Conservation (phyloP, 2,329 filamentous ascomycete genomes). For the Blastomyces parvus region DNA sequence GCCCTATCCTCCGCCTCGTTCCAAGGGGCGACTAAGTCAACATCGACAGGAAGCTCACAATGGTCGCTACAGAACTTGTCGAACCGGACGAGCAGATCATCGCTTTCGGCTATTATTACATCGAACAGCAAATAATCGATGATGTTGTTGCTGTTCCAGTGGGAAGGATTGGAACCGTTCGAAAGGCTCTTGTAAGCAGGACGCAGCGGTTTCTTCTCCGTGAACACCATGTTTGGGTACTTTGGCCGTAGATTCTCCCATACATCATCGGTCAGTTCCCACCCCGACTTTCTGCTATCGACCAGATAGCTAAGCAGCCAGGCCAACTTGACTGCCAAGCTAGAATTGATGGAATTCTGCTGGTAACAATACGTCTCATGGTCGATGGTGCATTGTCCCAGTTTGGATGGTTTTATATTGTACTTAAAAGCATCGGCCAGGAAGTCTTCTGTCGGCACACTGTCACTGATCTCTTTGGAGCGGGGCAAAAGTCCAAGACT, state of each 20-base stretch:
- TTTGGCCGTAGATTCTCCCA: conserved; percentile 31
- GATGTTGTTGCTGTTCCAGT: conserved; percentile 29
- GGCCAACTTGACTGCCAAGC: conserved; percentile 30
- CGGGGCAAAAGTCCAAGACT: conserved; percentile 43
- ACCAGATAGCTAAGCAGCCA: conserved; percentile 38
- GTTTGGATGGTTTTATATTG: conserved; percentile 36
- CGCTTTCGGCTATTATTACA: conserved; percentile 27
- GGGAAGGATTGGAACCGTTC: neutral
- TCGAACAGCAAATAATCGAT: conserved; percentile 39
- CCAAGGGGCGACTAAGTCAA: conserved; percentile 29
- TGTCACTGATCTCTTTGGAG: conserved; percentile 32
- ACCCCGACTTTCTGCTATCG: conserved; percentile 38
- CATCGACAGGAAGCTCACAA: conserved; percentile 21
- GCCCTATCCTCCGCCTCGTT: conserved; percentile 20
- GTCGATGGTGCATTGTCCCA: conserved; percentile 45
- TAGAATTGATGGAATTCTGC: conserved; percentile 34
- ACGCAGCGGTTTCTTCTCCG: conserved; percentile 13
- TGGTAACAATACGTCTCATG: conserved; percentile 49
- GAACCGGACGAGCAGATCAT: conserved; percentile 26
- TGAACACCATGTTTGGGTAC: conserved; percentile 21
- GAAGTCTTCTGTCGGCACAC: conserved; percentile 33
- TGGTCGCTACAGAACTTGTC: conserved; percentile 22
- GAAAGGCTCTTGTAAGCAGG: conserved; percentile 33
- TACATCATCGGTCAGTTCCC: conserved; percentile 31
- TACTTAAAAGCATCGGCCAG: conserved; percentile 40